These are phyloP conservation scores for Uronychia setigera DNA, from an alignment of 73 alveolate genomes.

Conservation along the genomic window DNA sequence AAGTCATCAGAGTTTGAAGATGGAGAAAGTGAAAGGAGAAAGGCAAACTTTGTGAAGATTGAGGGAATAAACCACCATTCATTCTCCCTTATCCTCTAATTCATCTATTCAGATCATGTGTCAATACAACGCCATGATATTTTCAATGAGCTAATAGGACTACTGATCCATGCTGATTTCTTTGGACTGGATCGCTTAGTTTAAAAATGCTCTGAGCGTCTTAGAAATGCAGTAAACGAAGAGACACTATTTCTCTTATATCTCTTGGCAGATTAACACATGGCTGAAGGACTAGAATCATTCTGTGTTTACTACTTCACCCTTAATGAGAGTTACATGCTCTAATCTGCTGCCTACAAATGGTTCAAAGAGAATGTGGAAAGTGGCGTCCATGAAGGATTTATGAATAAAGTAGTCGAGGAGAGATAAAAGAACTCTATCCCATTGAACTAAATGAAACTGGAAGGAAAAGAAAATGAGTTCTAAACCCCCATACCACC, in stretches of 20 bases:
- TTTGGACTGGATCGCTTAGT: constrained; percentile 17
- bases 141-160: constrained; percentile 14
- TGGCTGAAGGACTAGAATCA: constrained; percentile 13
- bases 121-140: constrained; percentile 4
- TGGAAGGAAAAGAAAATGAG: too few relatives aligned
- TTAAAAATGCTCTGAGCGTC: constrained; percentile 24
- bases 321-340: not conserved
- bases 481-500: too few relatives aligned
- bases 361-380: constrained; percentile 5
- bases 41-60: constrained; percentile 4
- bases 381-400: constrained; percentile 4
- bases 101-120: constrained; percentile 45
- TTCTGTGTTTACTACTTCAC: constrained; percentile 21
- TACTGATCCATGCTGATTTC: constrained; percentile 44
- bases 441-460: too few relatives aligned
- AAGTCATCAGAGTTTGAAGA: not conserved
- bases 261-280: constrained; percentile 37
- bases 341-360: not conserved
- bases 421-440: too few relatives aligned
- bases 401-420: constrained; percentile 21
- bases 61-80: constrained; percentile 18
- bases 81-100: constrained; percentile 26
- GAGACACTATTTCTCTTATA: constrained; percentile 12
- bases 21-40: constrained; percentile 9
- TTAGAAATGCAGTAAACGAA: constrained; percentile 7